Base-by-base conservation (phyloP, 371 early-diverging fungal species). In the Mycotypha africana region DNA sequence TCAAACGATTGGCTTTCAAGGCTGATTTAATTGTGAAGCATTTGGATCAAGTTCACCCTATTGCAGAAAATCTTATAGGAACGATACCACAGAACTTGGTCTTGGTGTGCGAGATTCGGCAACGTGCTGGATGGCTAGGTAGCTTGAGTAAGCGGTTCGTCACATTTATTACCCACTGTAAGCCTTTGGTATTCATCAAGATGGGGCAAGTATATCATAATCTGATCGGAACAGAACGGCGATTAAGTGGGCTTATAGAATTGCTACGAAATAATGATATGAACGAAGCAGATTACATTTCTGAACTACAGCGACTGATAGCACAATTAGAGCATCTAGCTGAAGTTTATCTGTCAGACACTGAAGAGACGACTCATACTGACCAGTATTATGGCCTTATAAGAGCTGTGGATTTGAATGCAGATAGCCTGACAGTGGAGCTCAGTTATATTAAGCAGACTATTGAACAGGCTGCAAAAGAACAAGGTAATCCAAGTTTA, bases 1-100 rank as follows among this genome's bases (percentile, higher is more conserved):
- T 91, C 56, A 81, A 84, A 58, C 84, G 94, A 12, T 48, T 95
- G 23, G 72, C 71, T 2, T 91, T 86, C 69, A 93, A 94, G 65
- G 59, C 89, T 14, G 82, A 85, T 26, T 54, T 93, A 12, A 74
- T 93, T 47, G 79, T 79, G 47, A 76, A 76, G 49, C 88, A 89
- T 56, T 62, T 92, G 32, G 89, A 89, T 44, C 85, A 89, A 49
- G 79, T 67, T 24, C 65, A 81, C 37, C 68, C 72, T 15, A 66
- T 81, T 36, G 59, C 73, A 7, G 81, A 82, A 47, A 78, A 75
- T 53, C 65, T 83, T 24, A 63, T 71, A 38, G 75, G 72, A 19
- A 70, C 55, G 14, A 67, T 80, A 5, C 60, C 78, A 0, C 66
- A 80, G 20, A 70, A 67, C 33, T 49, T 81, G 37, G 67, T 75